A percentile compares a stretch with the other conserved stretches of the same genome.
These are phyloP conservation scores for Stephania yunnanensis DNA, from an alignment of 164 flowering plant species.

Conservation along the genomic window DNA sequence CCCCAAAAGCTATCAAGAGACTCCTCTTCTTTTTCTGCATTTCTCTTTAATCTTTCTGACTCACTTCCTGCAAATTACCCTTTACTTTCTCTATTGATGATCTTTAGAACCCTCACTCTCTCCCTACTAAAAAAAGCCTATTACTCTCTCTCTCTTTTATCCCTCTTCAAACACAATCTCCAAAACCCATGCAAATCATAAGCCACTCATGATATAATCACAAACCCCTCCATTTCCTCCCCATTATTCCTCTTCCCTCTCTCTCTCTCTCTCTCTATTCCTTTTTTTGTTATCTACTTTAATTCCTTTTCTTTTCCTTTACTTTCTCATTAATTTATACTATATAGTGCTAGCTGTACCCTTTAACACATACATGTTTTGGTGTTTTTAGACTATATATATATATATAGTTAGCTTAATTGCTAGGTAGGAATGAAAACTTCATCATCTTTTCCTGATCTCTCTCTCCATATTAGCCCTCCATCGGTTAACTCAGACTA, in stretches of 20 bases:
- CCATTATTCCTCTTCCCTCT: not conserved
- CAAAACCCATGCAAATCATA: slow-evolving; percentile 62
- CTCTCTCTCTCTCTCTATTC: slow-evolving; percentile 8
- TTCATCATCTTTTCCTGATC: slow-evolving; percentile 48
- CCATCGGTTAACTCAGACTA: slow-evolving; percentile 29
- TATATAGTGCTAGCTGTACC: no score
- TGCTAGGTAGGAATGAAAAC: slow-evolving; percentile 22
- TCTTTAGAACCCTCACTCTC: slow-evolving; percentile 22
- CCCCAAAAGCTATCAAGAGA: slow-evolving; percentile 20
- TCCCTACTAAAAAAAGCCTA: not conserved
- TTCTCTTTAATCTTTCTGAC: slow-evolving; percentile 19
- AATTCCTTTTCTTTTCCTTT: not conserved
- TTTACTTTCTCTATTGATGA: not conserved
- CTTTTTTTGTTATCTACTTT: not conserved
- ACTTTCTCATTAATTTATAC: slow-evolving; percentile 10
- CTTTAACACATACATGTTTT: no score
- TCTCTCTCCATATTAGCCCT: slow-evolving; percentile 78
- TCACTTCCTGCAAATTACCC: slow-evolving; percentile 15
- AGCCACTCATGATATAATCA: slow-evolving; percentile 81
- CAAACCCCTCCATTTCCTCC: slow-evolving; percentile 14
- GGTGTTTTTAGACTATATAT: no score
- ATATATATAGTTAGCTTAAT: no score
- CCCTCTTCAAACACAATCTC: slow-evolving; percentile 6
- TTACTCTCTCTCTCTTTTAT: not conserved
- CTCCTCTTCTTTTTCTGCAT: slow-evolving; percentile 15